These are phyloP conservation scores for Sphaerulina vaccinii DNA, from an alignment of 2,329 filamentous ascomycete genomes.

Conservation along the genomic window DNA sequence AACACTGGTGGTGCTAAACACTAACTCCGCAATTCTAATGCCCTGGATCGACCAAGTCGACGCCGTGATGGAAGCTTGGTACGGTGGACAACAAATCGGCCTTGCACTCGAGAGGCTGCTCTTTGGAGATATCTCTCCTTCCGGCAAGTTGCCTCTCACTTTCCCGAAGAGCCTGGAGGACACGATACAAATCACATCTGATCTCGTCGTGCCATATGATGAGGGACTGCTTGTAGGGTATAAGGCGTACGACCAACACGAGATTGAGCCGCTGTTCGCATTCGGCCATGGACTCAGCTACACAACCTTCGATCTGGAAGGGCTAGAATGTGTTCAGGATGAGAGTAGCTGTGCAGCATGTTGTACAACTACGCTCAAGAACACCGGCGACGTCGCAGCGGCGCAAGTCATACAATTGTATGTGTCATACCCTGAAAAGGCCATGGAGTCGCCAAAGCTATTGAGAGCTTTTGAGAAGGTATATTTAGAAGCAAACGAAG, in stretches of 20 bases:
- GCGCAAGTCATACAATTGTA: slow-evolving; percentile 56
- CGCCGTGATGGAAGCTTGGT: slow-evolving; percentile 22
- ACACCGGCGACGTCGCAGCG: slow-evolving; percentile 56
- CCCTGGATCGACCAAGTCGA: slow-evolving; percentile 21
- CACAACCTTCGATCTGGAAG: slow-evolving; percentile 64
- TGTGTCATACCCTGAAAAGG: slow-evolving; percentile 39
- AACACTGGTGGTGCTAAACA: slow-evolving; percentile 9
- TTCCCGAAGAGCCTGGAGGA: slow-evolving; percentile 70
- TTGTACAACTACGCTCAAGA: slow-evolving; percentile 44
- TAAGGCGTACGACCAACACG: slow-evolving; percentile 73
- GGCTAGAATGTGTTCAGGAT: slow-evolving; percentile 20
- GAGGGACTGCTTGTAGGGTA: slow-evolving; percentile 85
- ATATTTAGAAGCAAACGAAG: slow-evolving; percentile 21
- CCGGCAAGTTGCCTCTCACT: slow-evolving; percentile 77
- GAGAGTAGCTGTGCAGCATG: background rate
- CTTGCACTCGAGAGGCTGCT: slow-evolving; percentile 74
- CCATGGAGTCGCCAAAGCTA: slow-evolving; percentile 41
- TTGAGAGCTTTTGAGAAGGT: slow-evolving; percentile 43
- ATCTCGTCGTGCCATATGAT: slow-evolving; percentile 64
- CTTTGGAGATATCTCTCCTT: slow-evolving; percentile 71
- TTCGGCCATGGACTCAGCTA: slow-evolving; percentile 84
- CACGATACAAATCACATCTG: slow-evolving; percentile 48
- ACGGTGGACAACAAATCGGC: slow-evolving; percentile 76
- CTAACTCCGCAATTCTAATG: slow-evolving; percentile 17
- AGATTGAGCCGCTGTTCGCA: slow-evolving; percentile 70